These are phyloP conservation scores for Syzygium aromaticum DNA, from an alignment of 345 rosid genomes.

Conservation along the genomic window DNA sequence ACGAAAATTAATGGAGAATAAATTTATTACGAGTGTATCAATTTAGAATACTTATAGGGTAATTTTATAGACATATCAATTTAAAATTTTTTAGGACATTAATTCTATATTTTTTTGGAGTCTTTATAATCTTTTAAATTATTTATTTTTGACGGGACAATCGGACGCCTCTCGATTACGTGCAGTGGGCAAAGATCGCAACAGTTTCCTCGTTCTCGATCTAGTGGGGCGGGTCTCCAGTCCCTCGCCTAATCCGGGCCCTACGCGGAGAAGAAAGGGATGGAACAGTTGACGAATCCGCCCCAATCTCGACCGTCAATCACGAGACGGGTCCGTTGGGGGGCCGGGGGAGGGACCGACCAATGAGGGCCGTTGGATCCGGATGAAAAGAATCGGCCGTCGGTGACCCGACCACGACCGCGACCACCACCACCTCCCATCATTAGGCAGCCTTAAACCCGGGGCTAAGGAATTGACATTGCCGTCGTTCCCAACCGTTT, in stretches of 20 bases:
- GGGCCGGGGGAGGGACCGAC: background rate
- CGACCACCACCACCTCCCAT: background rate
- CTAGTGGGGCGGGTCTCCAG: background rate
- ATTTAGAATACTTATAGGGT: too few relatives aligned
- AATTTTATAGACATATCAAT: too few relatives aligned
- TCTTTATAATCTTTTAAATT: background rate
- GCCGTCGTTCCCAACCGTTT: background rate
- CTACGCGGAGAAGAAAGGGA: background rate
- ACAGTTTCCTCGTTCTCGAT: background rate
- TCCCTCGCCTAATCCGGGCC: background rate
- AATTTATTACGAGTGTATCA: too few relatives aligned
- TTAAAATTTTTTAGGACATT: too few relatives aligned
- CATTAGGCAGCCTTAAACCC: background rate
- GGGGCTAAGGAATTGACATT: background rate
- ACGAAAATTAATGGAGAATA: too few relatives aligned
- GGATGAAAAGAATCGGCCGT: background rate
- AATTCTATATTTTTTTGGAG: too few relatives aligned
- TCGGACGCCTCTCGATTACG: background rate
- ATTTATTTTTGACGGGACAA: background rate
- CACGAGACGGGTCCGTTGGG: background rate
- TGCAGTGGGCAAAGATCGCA: background rate
- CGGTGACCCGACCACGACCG: background rate
- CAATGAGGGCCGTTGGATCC: background rate
- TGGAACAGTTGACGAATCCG: background rate
- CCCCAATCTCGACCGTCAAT: background rate